Evolutionary conservation across 345 rosid species (phyloP), one percentile per base, ranked within the genome.

Genomic region (Trapa bicornis): DNA sequence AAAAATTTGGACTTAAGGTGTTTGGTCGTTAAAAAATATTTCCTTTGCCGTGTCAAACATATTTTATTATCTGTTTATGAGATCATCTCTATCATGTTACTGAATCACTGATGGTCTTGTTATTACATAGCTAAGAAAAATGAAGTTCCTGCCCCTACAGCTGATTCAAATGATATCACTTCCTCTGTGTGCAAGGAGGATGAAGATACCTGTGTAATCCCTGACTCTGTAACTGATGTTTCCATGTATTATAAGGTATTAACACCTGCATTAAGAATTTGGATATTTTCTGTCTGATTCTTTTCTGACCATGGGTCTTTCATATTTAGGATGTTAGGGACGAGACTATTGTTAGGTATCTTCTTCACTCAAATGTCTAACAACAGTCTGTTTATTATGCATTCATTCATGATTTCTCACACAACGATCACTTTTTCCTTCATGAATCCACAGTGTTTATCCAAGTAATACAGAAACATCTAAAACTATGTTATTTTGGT

Each of bases 71-170:
- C 43, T 41, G 37, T 32, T 22, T 41, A 56, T 62, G 15, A 36
- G n/a, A 29, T 9, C 38, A 61, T 29, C 15, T 41, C 7, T 12
- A 39, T 16, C 37, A 14, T 33, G 36, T 64, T 53, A 42, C 43
- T 65, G 53, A 29, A 9, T 57, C 32, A 58, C 33, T 56, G 57
- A 12, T 61, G 35, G 48, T 78, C 67, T 39, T 56, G n/a, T 37
- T 42, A 16, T 35, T 32, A 35, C 58, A 58, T 77, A 77, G 81
- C 69, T 69, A 84, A 76, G 85, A 80, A 84, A 76, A 75, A 69
- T 53, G 67, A 37, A 48, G 78, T 78, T 72, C 52, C 74, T 72
- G 72, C 73, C 60, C 71, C 65, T 3, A 71, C 73, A 62, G 75
- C 77, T 47, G 67, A 77, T 65, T 53, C 72, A 66, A 76, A 71